A percentile compares a stretch with the other conserved stretches of the same genome.
Conservation (phyloP, 2,329 filamentous ascomycete genomes). For the Fusarium robinianum region DNA sequence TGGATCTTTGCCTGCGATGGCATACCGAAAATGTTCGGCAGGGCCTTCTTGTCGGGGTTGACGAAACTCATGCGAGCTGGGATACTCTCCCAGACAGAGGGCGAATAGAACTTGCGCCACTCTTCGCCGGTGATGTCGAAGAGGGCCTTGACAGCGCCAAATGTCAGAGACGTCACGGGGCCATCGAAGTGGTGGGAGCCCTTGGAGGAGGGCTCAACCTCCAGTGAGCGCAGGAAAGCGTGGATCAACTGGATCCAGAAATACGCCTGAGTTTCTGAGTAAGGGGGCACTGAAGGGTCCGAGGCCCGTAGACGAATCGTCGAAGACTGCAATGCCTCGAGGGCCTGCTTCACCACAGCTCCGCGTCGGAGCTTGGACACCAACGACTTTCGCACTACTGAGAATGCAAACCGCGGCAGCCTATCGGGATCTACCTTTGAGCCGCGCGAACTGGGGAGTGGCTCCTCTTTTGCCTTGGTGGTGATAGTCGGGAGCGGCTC, state of each 20-base stretch:
- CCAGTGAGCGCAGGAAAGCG: slow-evolving; percentile 22
- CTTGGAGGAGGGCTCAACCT: not conserved
- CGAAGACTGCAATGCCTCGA: slow-evolving; percentile 31
- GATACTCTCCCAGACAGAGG: slow-evolving; percentile 34
- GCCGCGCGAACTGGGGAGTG: not conserved
- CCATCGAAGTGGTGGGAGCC: not conserved
- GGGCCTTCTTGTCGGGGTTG: slow-evolving; percentile 35
- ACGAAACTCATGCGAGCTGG: slow-evolving; percentile 35
- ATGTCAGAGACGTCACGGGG: slow-evolving; percentile 10
- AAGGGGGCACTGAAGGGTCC: slow-evolving; percentile 27
- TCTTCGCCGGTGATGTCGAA: slow-evolving; percentile 32
- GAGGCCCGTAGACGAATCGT: slow-evolving; percentile 30
- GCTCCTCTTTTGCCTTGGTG: not conserved
- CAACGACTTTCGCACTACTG: slow-evolving; percentile 35
- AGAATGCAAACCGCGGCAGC: slow-evolving; percentile 39
- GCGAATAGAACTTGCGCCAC: slow-evolving; percentile 38
- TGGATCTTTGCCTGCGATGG: slow-evolving; percentile 23
- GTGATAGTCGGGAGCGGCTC: slow-evolving; percentile 33
- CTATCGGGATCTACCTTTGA: slow-evolving; percentile 21
- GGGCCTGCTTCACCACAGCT: slow-evolving; percentile 35
- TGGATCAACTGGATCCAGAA: slow-evolving; percentile 41
- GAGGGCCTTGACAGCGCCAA: slow-evolving; percentile 29
- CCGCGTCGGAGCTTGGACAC: slow-evolving; percentile 26
- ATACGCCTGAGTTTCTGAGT: slow-evolving; percentile 42
- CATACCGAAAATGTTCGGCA: slow-evolving; percentile 34